Evolutionary conservation across 805 yeast genomes (phyloP), one percentile per base, ranked within the genome.

Genomic region (Ogataea polymorpha): DNA sequence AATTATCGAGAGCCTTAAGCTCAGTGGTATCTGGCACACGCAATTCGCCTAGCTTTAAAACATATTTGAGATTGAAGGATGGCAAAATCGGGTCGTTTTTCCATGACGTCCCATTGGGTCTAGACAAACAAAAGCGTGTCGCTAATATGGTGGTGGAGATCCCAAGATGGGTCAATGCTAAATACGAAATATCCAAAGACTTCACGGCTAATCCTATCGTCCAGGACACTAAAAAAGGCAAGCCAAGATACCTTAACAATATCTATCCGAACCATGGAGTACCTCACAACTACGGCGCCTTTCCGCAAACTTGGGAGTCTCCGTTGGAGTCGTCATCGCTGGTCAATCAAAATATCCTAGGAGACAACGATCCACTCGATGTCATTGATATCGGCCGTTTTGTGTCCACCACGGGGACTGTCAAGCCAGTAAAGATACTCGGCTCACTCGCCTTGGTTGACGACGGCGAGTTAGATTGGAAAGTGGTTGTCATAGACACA

Each of bases 381-480:
- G 90, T 90, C 33, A 81, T 96, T 59, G 99, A 91, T 57, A 87
- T 91, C 44, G 95, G 96, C 15, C 69, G 75, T 32, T 50, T 58
- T 8, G 55, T 68, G 35, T 56, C 62, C 63, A 35, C 61, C 18
- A 66, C 72, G 24, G 82, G 82, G 40, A 71, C 71, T 48, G 68
- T 84, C 37, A 76, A 72, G 57, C 77, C 69, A 53, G 87, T 77
- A 32, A 82, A 85, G 63, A 74, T 85, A 6, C 68, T 86, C 44
- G 93, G 93, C 39, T 81, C 85, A 31, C 66, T 86, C 67, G 93
- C 89, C 5, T 67, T 86, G 54, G 79, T 86, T 45, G 95, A 86
- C 56, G 97, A 90, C 65, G 97, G 96, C 53, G 99, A 93, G 69
- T 75, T 96, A 44, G 99, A 91, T 69, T 91, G 98, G 98, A 87